A percentile compares a stretch with the other conserved stretches of the same genome.
Conservation (phyloP, 176 grass and related monocot genomes). For the Zea luxurians region DNA sequence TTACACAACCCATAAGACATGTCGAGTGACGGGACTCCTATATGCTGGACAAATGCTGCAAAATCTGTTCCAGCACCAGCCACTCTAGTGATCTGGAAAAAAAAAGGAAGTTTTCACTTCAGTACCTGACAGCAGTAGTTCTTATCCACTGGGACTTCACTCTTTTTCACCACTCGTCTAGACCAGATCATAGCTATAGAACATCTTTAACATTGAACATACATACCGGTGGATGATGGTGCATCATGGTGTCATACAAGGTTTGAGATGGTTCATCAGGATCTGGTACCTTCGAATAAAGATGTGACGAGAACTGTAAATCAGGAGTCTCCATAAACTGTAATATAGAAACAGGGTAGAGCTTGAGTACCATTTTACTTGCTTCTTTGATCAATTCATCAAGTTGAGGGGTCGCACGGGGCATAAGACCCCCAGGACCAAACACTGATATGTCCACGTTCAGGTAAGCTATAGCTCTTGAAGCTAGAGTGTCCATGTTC, state of each 20-base stretch:
- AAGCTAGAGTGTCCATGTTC: slow-evolving; percentile 69
- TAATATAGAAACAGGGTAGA: neutral
- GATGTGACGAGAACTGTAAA: neutral
- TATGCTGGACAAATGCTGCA: slow-evolving; percentile 84
- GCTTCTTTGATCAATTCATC: slow-evolving; percentile 81
- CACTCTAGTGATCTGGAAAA: slow-evolving; percentile 80
- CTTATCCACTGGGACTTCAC: neutral
- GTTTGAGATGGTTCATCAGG: slow-evolving; percentile 75
- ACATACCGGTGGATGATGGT: slow-evolving; percentile 37
- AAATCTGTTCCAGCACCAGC: slow-evolving; percentile 79
- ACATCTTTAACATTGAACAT: slow-evolving; percentile 14
- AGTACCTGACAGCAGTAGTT: slow-evolving; percentile 11
- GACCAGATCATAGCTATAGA: neutral
- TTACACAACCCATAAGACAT: slow-evolving; percentile 83
- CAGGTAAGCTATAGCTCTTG: slow-evolving; percentile 83
- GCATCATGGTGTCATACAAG: slow-evolving; percentile 57
- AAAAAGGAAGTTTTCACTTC: slow-evolving; percentile 20
- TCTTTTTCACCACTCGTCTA: slow-evolving; percentile 1
- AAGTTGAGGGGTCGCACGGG: slow-evolving; percentile 81
- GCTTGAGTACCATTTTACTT: slow-evolving; percentile 63
- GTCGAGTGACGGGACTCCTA: slow-evolving; percentile 80
- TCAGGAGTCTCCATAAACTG: neutral
- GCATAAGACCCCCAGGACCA: slow-evolving; percentile 56
- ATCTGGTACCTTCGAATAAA: slow-evolving; percentile 65
- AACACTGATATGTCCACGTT: slow-evolving; percentile 69